Base-by-base conservation (phyloP, 2,329 filamentous ascomycete species). In the Coniosporium tulheliwenetii region DNA sequence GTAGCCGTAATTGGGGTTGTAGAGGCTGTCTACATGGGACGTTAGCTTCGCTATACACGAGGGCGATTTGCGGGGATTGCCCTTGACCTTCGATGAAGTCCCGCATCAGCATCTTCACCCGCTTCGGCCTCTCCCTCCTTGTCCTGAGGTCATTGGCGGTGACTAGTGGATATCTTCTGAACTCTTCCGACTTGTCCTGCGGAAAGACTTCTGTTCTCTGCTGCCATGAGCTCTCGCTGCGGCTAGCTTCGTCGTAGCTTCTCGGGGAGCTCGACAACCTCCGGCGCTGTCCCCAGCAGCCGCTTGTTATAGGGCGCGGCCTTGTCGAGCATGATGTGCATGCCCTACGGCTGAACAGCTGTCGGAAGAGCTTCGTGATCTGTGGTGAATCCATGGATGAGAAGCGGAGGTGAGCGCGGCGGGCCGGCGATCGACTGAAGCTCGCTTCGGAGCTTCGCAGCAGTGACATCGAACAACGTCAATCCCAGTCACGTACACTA, bases 41-140 rank as follows among this genome's bases (percentile, higher is more conserved):
- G 42, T 47, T 38, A 51, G 36, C 36, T 36, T 42, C 26, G 12
- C 36, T 43, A 8, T 14, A 40, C 36, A 33, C 8, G 3, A 13
- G 13, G 8, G 32, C 32, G 8, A 30, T 8, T 29, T 32, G 19
- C 30, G 5, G 33, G n/a, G 13, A 33, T 10, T 30, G 19, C 16
- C 15, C 33, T 41, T 54, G 33, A 53, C 83, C 87, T 60, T 98
- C 91, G 56, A 98, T 91, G 56, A 98, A 98, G 69, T 98, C 93
- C 48, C 93, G 75, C 57, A 93, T 83, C 54, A 95, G 66, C 91
- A 98, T 98, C 73, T 94, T 95, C 49, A 94, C 87, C 59, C 82
- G 74, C 54, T 75, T 75, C 36, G 91, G 91, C 53, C 91, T 70
- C 56, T 93, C 80, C 40, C 67, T 78, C 41, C 82, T 72, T 48